A percentile compares a stretch with the other conserved stretches of the same genome.
Conservation (phyloP, 768 basidiomycete genomes). For the Tulasnella sp. region DNA sequence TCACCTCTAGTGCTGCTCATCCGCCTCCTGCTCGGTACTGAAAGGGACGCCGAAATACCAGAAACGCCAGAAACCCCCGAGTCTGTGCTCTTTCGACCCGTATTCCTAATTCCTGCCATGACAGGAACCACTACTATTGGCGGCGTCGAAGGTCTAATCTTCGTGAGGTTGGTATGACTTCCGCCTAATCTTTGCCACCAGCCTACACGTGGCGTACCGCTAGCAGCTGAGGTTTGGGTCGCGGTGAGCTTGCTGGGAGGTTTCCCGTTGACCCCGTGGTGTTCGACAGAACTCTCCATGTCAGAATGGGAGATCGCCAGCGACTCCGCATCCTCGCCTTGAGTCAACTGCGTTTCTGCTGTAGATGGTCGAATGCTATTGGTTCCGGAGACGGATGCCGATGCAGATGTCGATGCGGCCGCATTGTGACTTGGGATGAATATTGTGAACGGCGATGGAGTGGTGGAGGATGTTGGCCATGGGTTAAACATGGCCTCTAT, state of each 20-base stretch:
- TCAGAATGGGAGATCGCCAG: neutral
- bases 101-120: neutral
- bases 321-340: neutral
- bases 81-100: neutral
- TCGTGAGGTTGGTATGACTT: neutral
- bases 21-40: neutral
- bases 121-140: neutral
- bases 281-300: neutral
- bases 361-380: neutral
- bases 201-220: neutral
- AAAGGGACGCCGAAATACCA: neutral
- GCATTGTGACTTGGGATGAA: constrained; percentile 23
- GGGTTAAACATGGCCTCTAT: constrained; percentile 80
- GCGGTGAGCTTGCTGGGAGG: neutral
- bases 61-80: neutral
- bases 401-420: neutral
- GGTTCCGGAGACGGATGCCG: neutral
- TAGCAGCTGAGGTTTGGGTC: neutral
- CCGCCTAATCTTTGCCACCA: neutral
- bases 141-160: neutral
- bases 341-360: neutral
- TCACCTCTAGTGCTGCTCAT: neutral
- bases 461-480: constrained; percentile 31
- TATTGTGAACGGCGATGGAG: constrained; percentile 32
- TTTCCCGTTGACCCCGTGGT: neutral